Conservation (phyloP, 306 rosid species). For the Urtica urens region DNA sequence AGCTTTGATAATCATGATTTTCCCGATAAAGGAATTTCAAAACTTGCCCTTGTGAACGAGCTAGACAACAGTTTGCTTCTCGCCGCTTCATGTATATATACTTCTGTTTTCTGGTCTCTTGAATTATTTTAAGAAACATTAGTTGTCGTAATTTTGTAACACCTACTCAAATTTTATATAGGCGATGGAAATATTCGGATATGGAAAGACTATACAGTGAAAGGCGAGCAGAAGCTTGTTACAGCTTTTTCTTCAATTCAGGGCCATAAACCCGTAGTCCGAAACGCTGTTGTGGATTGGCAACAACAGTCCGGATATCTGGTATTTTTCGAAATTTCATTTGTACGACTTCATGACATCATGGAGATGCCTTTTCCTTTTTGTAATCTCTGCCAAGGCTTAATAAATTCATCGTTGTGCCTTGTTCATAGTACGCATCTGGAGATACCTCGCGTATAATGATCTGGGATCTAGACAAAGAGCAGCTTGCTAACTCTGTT, state of each 20-base stretch:
- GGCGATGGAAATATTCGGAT: slow-evolving; percentile 86
- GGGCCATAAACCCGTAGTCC: slow-evolving; percentile 79
- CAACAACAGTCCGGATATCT: slow-evolving; percentile 93
- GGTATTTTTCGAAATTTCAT: too few relatives aligned
- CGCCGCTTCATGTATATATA: slow-evolving; percentile 82
- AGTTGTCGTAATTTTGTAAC: too few relatives aligned
- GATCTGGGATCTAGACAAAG: slow-evolving; percentile 93
- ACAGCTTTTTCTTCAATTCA: slow-evolving; percentile 92
- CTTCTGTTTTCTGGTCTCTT: slow-evolving; percentile 8
- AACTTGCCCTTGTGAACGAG: slow-evolving; percentile 89
- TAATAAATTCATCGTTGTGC: slow-evolving; percentile 8
- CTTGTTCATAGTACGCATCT: slow-evolving; percentile 67
- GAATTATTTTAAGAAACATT: too few relatives aligned
- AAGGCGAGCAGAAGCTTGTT: slow-evolving; percentile 79
- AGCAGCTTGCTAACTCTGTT: slow-evolving; percentile 64
- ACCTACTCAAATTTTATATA: slow-evolving; percentile 21
- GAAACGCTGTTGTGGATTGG: slow-evolving; percentile 96
- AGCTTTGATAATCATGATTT: slow-evolving; percentile 82
- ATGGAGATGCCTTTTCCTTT: background rate
- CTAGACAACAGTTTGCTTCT: slow-evolving; percentile 95
- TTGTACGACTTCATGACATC: slow-evolving; percentile 10
- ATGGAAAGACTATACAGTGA: slow-evolving; percentile 81
- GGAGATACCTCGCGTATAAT: slow-evolving; percentile 68
- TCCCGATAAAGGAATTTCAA: slow-evolving; percentile 89
- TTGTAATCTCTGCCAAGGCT: too few relatives aligned